Evolutionary conservation across 2,329 filamentous ascomycete genomes (phyloP).

Genomic region (Trichoderma arundinaceum): DNA sequence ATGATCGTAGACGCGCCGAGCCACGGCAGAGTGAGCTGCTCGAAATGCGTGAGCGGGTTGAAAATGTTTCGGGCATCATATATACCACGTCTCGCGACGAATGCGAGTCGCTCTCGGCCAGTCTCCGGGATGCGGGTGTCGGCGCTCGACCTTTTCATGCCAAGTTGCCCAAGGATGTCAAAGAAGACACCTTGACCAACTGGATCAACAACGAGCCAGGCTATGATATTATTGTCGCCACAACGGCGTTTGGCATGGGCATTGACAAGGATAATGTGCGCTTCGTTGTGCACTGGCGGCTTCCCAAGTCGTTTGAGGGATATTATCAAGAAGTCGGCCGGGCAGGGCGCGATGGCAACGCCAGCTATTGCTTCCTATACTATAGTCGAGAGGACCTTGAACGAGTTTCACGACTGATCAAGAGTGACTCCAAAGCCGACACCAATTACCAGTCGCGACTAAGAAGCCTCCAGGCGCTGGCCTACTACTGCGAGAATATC

Average conservation of each 20-base stretch:
- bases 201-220: constrained; percentile 77
- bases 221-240: constrained; percentile 93
- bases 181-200: constrained; percentile 70
- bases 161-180: constrained; percentile 68
- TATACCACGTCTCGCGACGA: constrained; percentile 78
- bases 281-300: constrained; percentile 92
- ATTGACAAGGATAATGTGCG: constrained; percentile 95
- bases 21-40: constrained; percentile 65
- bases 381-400: constrained; percentile 89
- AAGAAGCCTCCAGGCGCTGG: constrained; percentile 69
- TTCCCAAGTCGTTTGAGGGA: constrained; percentile 92
- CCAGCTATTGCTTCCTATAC: constrained; percentile 85
- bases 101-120: constrained; percentile 72
- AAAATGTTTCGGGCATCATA: constrained; percentile 77
- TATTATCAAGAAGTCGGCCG: constrained; percentile 96
- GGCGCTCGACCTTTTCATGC: constrained; percentile 77
- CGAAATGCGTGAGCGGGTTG: constrained; percentile 57
- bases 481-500: constrained; percentile 81
- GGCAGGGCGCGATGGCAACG: constrained; percentile 87
- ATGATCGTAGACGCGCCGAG: constrained; percentile 68
- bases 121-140: constrained; percentile 70
- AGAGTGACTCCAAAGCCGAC: constrained; percentile 52
- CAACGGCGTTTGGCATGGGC: constrained; percentile 96
- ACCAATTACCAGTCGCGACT: constrained; percentile 60
- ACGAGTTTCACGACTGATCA: constrained; percentile 65